A percentile compares a stretch with the other conserved stretches of the same genome.
Evolutionary conservation across 306 rosid genomes (phyloP).

Genomic region (Amphicarpaea edgeworthii): DNA sequence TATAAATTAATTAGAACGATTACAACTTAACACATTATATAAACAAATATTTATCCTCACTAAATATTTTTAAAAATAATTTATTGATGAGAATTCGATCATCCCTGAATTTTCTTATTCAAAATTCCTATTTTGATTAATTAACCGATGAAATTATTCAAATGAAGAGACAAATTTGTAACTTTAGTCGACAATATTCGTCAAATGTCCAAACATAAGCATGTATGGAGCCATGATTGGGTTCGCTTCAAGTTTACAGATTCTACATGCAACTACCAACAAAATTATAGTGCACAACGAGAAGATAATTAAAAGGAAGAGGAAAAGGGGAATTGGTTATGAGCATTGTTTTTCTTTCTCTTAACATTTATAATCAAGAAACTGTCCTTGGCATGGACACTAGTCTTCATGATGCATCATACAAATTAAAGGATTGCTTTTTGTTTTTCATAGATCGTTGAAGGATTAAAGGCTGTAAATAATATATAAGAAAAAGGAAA

Average conservation of each 20-base stretch:
- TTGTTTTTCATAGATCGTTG: too few species aligned
- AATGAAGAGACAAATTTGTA: slow-evolving; percentile 6
- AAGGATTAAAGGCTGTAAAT: slow-evolving; percentile 14
- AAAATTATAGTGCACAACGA: slow-evolving; percentile 35
- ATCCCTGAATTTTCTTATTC: background rate
- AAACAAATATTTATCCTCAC: background rate
- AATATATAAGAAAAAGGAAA: background rate
- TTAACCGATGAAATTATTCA: background rate
- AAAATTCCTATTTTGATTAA: background rate
- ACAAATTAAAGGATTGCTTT: too few species aligned
- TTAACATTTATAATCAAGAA: slow-evolving; percentile 31
- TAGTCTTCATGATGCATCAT: background rate
- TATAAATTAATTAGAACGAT: too few species aligned
- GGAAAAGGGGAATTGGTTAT: slow-evolving; percentile 13
- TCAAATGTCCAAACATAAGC: background rate
- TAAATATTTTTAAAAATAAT: background rate
- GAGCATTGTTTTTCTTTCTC: slow-evolving; percentile 37
- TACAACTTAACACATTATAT: too few species aligned
- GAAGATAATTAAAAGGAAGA: slow-evolving; percentile 1
- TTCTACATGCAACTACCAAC: slow-evolving; percentile 44
- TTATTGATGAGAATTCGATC: background rate
- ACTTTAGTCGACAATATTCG: slow-evolving; percentile 21
- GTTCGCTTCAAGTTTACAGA: background rate
- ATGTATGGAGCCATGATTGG: slow-evolving; percentile 36
- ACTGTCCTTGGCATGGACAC: slow-evolving; percentile 23